Evolutionary conservation across 176 grass and related monocot genomes (phyloP), one percentile per base, ranked within the genome.

Genomic region (Phragmites australis): DNA sequence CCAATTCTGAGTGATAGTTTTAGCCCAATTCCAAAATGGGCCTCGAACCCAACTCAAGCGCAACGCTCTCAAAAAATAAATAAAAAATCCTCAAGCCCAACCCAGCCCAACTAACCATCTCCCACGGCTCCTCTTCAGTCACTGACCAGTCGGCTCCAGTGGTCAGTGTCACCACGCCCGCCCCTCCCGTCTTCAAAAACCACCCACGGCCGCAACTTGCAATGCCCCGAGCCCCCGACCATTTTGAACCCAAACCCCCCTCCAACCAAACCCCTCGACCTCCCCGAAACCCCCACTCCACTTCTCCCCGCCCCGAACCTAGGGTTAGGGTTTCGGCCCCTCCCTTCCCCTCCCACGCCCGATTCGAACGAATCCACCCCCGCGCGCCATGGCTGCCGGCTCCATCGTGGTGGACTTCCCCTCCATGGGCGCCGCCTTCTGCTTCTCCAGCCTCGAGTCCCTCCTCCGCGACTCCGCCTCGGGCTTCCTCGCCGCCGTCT

Each of bases 391-490:
- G 81, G 68, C 90, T 67, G 88, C 76, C 68, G 93, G 93, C 72
- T 76, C 93, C 16, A 30, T 88, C 59, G 70, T 89, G 60, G 84
- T 88, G 22, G 83, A 89, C 72, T 87, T 84, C 74, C 90, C 86
- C 65, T 92, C 87, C 65, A 82, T 83, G 76, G 81, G 84, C 40
- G n/a, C 77, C 18, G 83, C 90, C 27, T 74, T 55, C 52, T 80
- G 55, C 78, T 89, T 85, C 88, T 25, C 86, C 59, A 88, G 89
- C 74, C 65, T 98, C 75, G 90, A 93, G 74, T 88, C 86, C 58
- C 81, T 99, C 77, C 75, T 99, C 69, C 90, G 86, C 44, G 96
- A 99, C 75, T 95, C 96, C 71, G 77, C 91, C 71, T 83, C 90
- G 18, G 86, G 88, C 40, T 99, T 91, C 87, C 90, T 99, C 69